Base-by-base conservation (phyloP, 2,329 filamentous ascomycete genomes). In the Aspergillus novoparasiticus region DNA sequence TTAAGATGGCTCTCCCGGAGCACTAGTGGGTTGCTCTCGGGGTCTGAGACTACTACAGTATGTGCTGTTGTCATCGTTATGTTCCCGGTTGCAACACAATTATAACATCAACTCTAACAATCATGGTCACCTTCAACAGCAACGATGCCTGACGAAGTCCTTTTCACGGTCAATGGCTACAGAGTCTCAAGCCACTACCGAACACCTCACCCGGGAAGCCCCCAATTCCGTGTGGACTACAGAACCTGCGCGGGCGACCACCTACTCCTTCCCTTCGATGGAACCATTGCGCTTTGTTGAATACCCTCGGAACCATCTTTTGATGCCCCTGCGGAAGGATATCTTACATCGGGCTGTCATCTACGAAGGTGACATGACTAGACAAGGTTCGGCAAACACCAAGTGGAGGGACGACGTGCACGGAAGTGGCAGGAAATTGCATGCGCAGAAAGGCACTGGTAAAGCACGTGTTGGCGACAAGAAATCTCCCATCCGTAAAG, bases 261-360 rank as follows among this genome's bases (percentile, higher is more conserved):
- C 97, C 79, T 93, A 97, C 86, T 84, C 85, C 76, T 99, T 98
- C 82, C 95, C 95, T 41, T 87, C 89, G 12, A 88, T 97, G 80
- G 93, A 97, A 79, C 95, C 95, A 28, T 83, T 88, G 56, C 84
- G 87, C 57, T 90, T 96, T 77, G 87, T 92, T 75, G 81, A 87
- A 72, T 98, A 94, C 83, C 89, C 91, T 46, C 83, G 88, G 64
- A 90, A 91, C 73, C 93, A 97, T 79, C 90, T 99, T 51, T 83
- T 91, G 75, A 87, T 98, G 39, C 95, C 95, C 3, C 85, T 97
- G 54, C 91, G 95, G 64, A 89, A 90, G 76, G 95, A 99, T 78
- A 88, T 99, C 68, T 89, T 99, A 59, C 94, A 99, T 82, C 88
- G 92, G 68, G 95, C 95, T 63, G 88, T 99, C 63, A 82, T 97